Base-by-base conservation (phyloP, 305 asterid species). In the Fraxinus ornus region DNA sequence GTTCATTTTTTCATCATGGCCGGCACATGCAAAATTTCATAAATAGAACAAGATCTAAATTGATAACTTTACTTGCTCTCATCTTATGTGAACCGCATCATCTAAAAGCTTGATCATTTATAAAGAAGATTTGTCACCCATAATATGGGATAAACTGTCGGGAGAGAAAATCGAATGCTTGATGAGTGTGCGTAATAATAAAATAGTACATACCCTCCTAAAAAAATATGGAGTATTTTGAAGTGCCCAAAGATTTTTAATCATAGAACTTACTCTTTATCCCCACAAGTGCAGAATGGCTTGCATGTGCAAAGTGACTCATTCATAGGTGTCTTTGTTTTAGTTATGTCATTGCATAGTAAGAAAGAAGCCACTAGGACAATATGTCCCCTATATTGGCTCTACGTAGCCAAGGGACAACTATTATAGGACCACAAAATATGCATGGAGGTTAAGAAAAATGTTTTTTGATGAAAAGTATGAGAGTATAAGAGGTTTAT, bases 231-330 rank as follows among this genome's bases (percentile, higher is more conserved):
- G 57, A 39, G 55, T 32, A 13, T 39, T 5, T 26, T 28, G 21
- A 8, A 62, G 62, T 66, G 28, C 6, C 41, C 32, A 64, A 64
- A 64, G 81, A 52, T 82, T 32, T 52, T 49, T 22, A 32, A 78
- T 83, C 74, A 52, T 83, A 30, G 32, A 83, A 82, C 7, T 26
- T 77, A 26, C 79, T 80, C 74, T 86, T 84, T 64, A 76, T 37
- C 84, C 85, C 83, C 87, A 83, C 84, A 81, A 85, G 2, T 44
- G 84, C 76, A 82, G 79, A 68, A 80, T 78, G 88, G 85, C 55
- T 35, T 70, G 87, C 88, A 86, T 89, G 89, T 87, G 90, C 89
- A 77, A 47, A 78, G 84, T 80, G 81, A 70, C 78, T 78, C 12
- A 55, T 55, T 78, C 19, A 78, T 78, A 72, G 81, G 79, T 84